Conservation (phyloP, 1,139 yeast genomes). For the Hansenula anomala region DNA sequence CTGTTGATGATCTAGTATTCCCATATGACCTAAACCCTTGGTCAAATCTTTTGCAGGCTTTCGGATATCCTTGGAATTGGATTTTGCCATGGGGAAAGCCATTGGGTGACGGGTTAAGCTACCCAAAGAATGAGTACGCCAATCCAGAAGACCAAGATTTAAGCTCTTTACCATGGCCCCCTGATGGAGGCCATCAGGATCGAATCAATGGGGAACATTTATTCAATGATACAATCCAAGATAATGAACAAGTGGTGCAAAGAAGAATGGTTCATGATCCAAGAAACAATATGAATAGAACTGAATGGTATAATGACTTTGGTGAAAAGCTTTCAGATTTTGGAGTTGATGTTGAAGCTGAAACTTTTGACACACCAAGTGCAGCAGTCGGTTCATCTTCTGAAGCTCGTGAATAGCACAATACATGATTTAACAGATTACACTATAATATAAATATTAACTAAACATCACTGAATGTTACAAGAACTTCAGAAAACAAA, state of each 20-base stretch:
- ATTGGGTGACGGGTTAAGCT: constrained; percentile 46
- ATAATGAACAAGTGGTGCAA: constrained; percentile 26
- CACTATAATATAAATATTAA: not conserved
- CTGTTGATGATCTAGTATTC: constrained; percentile 46
- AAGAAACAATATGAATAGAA: constrained; percentile 27
- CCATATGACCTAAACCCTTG: constrained; percentile 76
- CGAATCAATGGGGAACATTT: constrained; percentile 5
- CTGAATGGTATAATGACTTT: constrained; percentile 67
- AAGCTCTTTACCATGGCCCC: constrained; percentile 78
- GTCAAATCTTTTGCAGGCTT: constrained; percentile 42
- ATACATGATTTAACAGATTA: not conserved
- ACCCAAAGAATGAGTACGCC: constrained; percentile 45
- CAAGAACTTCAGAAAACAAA: too few species aligned
- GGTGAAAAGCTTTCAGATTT: constrained; percentile 82
- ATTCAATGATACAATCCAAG: constrained; percentile 11
- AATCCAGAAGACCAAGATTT: constrained; percentile 51
- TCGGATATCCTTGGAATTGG: constrained; percentile 67
- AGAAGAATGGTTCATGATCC: constrained; percentile 28
- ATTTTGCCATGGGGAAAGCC: constrained; percentile 64
- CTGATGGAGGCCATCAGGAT: constrained; percentile 64
- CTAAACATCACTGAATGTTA: too few species aligned
- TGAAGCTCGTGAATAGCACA: not conserved
- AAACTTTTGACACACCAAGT: constrained; percentile 26
- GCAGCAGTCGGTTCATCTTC: too few species aligned
- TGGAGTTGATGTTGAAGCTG: constrained; percentile 82